Evolutionary conservation across 352 stramenopile genomes (phyloP).

Genomic region (Discostella stelligera): DNA sequence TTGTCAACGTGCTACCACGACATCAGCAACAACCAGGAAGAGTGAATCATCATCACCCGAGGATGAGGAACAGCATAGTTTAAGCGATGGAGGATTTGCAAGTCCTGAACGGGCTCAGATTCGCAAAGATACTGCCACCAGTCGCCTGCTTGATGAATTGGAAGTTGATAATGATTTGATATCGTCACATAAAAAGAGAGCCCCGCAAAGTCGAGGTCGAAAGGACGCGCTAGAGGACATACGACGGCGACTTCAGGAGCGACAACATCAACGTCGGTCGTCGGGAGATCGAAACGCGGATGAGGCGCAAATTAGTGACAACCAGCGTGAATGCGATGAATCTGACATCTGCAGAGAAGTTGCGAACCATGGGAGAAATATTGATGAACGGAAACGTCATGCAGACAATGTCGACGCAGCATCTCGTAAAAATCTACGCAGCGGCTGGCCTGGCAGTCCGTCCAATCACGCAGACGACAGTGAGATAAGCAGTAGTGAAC

Average conservation of each 20-base stretch:
- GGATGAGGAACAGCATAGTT: conserved; percentile 15
- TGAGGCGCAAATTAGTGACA: background rate
- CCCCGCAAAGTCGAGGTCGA: conserved; percentile 5
- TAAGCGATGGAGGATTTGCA: conserved; percentile 7
- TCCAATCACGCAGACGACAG: conserved; percentile 16
- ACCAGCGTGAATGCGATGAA: background rate
- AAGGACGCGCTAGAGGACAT: conserved; percentile 41
- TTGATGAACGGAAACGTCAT: background rate
- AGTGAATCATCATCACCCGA: background rate
- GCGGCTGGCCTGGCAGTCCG: conserved; percentile 9
- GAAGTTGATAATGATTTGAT: conserved; percentile 39
- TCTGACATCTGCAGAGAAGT: conserved; percentile 4
- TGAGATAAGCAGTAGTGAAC: background rate
- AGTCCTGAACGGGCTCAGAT: background rate
- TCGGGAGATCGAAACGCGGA: conserved; percentile 9
- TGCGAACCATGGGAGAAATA: background rate
- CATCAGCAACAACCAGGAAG: background rate
- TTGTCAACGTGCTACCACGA: background rate
- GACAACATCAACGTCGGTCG: conserved; percentile 10
- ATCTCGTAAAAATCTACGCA: conserved; percentile 13
- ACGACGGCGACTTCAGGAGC: conserved; percentile 23
- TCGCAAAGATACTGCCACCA: conserved; percentile 5
- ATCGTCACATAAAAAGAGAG: conserved; percentile 15
- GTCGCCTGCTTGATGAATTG: conserved; percentile 32
- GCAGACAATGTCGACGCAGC: background rate